Conservation (phyloP, 2,329 filamentous ascomycete genomes). For the Nemania abortiva region DNA sequence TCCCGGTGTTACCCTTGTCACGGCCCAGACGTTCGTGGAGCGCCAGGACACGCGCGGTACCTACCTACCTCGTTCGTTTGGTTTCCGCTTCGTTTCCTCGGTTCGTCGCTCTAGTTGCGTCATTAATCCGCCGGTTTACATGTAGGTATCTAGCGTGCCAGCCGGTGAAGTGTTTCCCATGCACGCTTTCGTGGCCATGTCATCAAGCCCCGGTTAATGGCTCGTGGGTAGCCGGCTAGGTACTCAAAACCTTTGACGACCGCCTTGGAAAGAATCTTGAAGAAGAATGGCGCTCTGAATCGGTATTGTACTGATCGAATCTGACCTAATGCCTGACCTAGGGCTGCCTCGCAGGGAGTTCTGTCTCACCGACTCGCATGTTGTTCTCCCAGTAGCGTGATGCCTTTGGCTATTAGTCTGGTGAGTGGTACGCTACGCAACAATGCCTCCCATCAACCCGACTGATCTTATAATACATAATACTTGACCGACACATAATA, state of each 20-base stretch:
- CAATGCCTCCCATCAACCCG: slow-evolving; percentile 45
- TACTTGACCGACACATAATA: slow-evolving; percentile 51
- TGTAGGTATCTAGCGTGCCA: slow-evolving; percentile 47
- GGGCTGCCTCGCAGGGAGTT: slow-evolving; percentile 33
- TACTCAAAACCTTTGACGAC: slow-evolving; percentile 45
- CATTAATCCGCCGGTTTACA: slow-evolving; percentile 49
- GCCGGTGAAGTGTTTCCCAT: slow-evolving; percentile 56
- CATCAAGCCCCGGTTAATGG: slow-evolving; percentile 54
- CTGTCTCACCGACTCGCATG: slow-evolving; percentile 48
- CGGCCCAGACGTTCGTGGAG: slow-evolving; percentile 44
- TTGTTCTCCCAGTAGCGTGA: slow-evolving; percentile 40
- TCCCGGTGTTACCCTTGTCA: slow-evolving; percentile 45
- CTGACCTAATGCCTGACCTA: slow-evolving; percentile 32
- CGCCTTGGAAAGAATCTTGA: slow-evolving; percentile 8
- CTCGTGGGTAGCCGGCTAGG: slow-evolving; percentile 52
- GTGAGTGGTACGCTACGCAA: slow-evolving; percentile 50
- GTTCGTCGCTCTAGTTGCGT: slow-evolving; percentile 50
- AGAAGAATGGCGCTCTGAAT: slow-evolving; percentile 25
- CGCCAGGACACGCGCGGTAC: slow-evolving; percentile 37
- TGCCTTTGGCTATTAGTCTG: slow-evolving; percentile 44
- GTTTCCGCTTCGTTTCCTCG: slow-evolving; percentile 43
- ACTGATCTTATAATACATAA: slow-evolving; percentile 51
- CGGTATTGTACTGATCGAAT: slow-evolving; percentile 27
- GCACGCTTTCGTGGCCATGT: slow-evolving; percentile 61
- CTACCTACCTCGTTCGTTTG: slow-evolving; percentile 46